phyloP scores from a whole-genome alignment of 148 eudicot species.

The Rhododendron williamsianum region DNA sequence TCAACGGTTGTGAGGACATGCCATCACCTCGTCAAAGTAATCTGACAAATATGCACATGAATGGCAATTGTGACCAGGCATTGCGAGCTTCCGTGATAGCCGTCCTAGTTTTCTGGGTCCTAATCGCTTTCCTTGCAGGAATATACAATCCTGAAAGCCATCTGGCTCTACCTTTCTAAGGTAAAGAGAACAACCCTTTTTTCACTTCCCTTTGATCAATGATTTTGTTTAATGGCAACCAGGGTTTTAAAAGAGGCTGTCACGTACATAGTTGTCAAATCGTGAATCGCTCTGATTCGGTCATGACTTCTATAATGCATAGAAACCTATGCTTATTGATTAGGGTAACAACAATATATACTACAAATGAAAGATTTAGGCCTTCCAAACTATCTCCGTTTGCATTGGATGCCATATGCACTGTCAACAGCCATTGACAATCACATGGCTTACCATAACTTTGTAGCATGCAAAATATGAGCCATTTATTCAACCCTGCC shows the following conservation, averaged over 20 bases:
- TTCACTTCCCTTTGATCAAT: background rate
- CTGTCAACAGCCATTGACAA: background rate
- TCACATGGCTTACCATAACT: background rate
- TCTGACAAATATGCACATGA: constrained; percentile 21
- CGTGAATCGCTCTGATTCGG: too few relatives aligned
- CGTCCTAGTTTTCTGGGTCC: constrained; percentile 56
- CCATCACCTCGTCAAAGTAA: constrained; percentile 21
- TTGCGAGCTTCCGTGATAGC: constrained; percentile 62
- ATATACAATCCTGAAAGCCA: constrained; percentile 41
- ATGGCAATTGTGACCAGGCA: constrained; percentile 34
- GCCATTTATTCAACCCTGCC: background rate
- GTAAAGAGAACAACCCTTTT: background rate
- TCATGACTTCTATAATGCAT: too few relatives aligned
- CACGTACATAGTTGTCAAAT: background rate
- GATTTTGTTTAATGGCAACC: background rate
- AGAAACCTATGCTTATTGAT: too few relatives aligned
- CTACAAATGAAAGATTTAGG: background rate
- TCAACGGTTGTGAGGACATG: constrained; percentile 18
- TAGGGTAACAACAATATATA: too few relatives aligned
- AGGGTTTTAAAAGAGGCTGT: background rate
- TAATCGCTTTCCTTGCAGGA: constrained; percentile 53
- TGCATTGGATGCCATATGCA: background rate
- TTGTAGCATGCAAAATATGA: background rate
- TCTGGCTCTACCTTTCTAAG: constrained; percentile 31
- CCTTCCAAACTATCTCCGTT: background rate